Evolutionary conservation across 768 basidiomycete species (phyloP), one percentile per base, ranked within the genome.

Genomic region (Chiua virens): DNA sequence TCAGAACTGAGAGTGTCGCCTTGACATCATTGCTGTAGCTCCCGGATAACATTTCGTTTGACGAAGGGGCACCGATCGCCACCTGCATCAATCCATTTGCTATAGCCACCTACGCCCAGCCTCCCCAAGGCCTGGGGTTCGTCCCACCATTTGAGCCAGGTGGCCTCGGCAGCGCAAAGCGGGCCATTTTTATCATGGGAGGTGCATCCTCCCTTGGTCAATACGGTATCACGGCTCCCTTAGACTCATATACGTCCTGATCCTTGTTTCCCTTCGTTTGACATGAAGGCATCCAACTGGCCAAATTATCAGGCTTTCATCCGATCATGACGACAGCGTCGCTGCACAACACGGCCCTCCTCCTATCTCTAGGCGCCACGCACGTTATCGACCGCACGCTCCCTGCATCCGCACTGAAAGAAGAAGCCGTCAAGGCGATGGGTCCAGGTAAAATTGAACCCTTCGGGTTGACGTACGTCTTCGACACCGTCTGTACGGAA

Each of bases 171-270:
- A 68, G 73, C 50, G 51, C 60, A 1, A 62, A 62, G n/a, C 60
- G 66, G 30, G 62, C 71, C 18, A 53, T 69, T 6, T 13, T 74
- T 4, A 60, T 75, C 18, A 44, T 73, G 21, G 73, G 73, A 22
- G 74, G 75, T 6, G 58, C 73, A 27, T 56, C 61, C n/a, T 70
- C 70, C 20, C 49, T 76, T 11, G 75, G 73, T n/a, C 73, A 73
- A 56, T 69, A 56, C 34, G 70, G 72, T 74, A 54, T 14, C 22
- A 8, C 35, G 37, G 8, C 14, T 21, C 11, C 13, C 30, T 30
- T 30, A 13, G 14, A 30, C 30, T 13, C 15, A 6, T 17, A 14
- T n/a, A 7, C n/a, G 8, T 18, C 17, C 20, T 32, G 34, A 27
- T 13, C 10, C 27, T 25, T 17, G 30, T 32, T 20, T 10, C 21